A percentile compares a stretch with the other conserved stretches of the same genome.
Conservation (phyloP, 768 basidiomycete genomes). For the Russula griseocarnosa region DNA sequence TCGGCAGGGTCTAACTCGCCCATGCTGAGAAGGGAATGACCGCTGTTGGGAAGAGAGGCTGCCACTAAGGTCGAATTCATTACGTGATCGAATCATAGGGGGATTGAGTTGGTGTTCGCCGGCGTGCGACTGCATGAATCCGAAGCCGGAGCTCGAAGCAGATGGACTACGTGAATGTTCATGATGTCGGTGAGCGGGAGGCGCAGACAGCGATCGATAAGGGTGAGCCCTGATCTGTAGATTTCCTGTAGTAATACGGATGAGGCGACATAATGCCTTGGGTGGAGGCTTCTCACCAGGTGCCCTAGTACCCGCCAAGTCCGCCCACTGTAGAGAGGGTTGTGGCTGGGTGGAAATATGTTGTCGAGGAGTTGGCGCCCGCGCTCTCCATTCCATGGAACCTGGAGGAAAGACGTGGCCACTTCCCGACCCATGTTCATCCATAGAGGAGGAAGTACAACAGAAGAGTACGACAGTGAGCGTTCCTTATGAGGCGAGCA, state of each 20-base stretch:
- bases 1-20: too few relatives aligned
- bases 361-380: conserved; percentile 8
- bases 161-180: conserved; percentile 11
- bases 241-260: neutral
- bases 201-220: neutral
- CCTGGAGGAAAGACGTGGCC: conserved; percentile 8
- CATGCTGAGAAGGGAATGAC: too few relatives aligned
- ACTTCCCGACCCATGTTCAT: conserved; percentile 16
- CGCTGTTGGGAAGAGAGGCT: too few relatives aligned
- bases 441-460: conserved; percentile 20
- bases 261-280: neutral
- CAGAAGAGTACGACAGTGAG: conserved; percentile 13
- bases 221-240: neutral
- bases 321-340: neutral
- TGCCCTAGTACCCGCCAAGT: neutral
- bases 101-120: too few relatives aligned
- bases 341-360: neutral
- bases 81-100: too few relatives aligned
- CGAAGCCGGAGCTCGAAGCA: conserved; percentile 15
- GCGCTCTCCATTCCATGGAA: conserved; percentile 15
- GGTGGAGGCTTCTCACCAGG: conserved; percentile 10
- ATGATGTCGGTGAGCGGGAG: neutral
- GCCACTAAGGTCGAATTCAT: too few relatives aligned
- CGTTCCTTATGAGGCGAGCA: conserved; percentile 15
- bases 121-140: neutral